Evolutionary conservation across 352 stramenopile species (phyloP), one percentile per base, ranked within the genome.

Genomic region (Globisporangium paroecandrum): DNA sequence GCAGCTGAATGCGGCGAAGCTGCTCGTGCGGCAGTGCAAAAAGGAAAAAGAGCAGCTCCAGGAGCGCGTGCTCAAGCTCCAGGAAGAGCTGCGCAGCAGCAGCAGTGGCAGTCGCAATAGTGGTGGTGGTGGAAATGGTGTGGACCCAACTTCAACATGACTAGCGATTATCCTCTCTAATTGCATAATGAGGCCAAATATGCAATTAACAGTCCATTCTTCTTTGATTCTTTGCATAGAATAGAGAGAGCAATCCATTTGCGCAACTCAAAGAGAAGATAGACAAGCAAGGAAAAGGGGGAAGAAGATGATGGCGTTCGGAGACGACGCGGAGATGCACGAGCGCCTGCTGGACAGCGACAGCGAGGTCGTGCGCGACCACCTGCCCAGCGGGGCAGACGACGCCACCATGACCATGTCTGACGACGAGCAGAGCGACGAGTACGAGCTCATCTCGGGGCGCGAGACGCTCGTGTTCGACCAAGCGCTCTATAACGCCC

Each of bases 401-500:
- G 55, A 64, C 41, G 24, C 22, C 32, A 49, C 60, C 10, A 66
- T 73, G 61, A 60, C 62, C 24, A 59, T 72, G 41, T 69, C 64
- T 7, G 64, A 69, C 32, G 64, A 64, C 64, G 64, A 69, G 25
- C 66, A 75, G 29, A 72, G 77, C 18, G 79, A 84, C 61, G 82
- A 85, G 63, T 90, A 89, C 60, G 85, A 91, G 62, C 70, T 91
- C 60, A 83, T 93, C 69, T 87, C 81, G 47, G 77, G 83, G 66
- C 82, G 85, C 41, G 83, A 93, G 75, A 91, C 85, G 71, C 83
- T 91, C 64, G 83, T 93, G 54, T 93, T 93, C 57, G 82, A 90
- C 27, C 77, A 89, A 64, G 79, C 85, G 49, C 73, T 82, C 66
- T 79, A 76, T 56, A 72, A 62, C 13, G 67, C 75, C 25, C 77